phyloP scores from a whole-genome alignment of 306 rosid species.

The Crataegus laevigata region DNA sequence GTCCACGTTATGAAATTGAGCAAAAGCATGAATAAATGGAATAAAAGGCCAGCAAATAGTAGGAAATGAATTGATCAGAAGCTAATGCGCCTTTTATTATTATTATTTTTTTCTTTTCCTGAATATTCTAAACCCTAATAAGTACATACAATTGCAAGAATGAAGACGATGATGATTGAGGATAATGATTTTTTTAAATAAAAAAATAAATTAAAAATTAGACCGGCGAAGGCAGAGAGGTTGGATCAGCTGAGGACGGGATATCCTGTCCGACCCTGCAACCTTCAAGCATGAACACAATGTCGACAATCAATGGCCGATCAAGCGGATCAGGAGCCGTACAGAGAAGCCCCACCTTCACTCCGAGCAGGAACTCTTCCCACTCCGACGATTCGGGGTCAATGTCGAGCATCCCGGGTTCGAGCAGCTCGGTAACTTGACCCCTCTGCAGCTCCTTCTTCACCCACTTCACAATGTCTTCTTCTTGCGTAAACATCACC shows the following conservation, averaged over 20 bases:
- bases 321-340: conserved; percentile 85
- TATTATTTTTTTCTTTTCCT: not conserved
- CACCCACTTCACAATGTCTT: conserved; percentile 87
- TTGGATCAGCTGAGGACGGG: conserved; percentile 81
- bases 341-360: conserved; percentile 71
- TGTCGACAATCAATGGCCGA: conserved; percentile 66
- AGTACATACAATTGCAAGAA: not conserved
- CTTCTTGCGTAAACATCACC: conserved; percentile 66
- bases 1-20: conserved; percentile 13
- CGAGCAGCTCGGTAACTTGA: conserved; percentile 54
- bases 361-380: conserved; percentile 82
- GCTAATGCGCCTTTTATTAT: not conserved
- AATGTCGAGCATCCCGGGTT: conserved; percentile 75
- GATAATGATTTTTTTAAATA: not conserved
- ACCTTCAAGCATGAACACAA: conserved; percentile 92
- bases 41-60: not conserved
- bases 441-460: conserved; percentile 68
- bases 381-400: conserved; percentile 86
- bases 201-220: conserved; percentile 10
- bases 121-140: not conserved
- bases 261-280: conserved; percentile 78
- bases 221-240: conserved; percentile 63
- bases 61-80: not conserved
- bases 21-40: not conserved
- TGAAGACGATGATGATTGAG: conserved; percentile 6